Base-by-base conservation (phyloP, 2,329 filamentous ascomycete species). In the Aspergillus sp. region DNA sequence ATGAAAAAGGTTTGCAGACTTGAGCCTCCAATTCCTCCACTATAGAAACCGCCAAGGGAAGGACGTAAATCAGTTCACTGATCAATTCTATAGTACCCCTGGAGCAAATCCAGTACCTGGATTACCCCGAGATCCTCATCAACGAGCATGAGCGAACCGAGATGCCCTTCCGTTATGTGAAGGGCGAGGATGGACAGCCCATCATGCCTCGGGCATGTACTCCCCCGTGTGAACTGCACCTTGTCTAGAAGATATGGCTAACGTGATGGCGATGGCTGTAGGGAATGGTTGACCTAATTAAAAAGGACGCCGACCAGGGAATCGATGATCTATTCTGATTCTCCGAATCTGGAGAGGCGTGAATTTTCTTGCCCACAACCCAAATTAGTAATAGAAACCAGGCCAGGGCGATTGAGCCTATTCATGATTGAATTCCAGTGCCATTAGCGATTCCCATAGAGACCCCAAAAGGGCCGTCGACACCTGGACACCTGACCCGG, bases 91-190 rank as follows among this genome's bases (percentile, higher is more conserved):
- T 49, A 96, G 92, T 89, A 42, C 84, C 90, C 0, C 81, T 99
- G 51, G 86, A 90, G 57, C 81, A 92, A 65, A 89, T 99, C 36
- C 83, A 87, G 2, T 97, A 95, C 72, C 76, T 95, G 36, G 93
- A 98, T 73, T 88, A 91, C 71, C 95, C 95, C 0, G 94, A 98
- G 72, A 85, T 99, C 71, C 88, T 88, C 71, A 89, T 98, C 75
- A 91, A 91, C 74, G 88, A 95, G 73, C 89, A 96, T 71, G 95
- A 99, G 79, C 95, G 90, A 74, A 96, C 93, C 0, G 85, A 96
- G 76, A 98, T 99, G 95, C 95, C 95, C 0, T 99, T 99, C 77
- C 91, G 95, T 67, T 99, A 99, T 73, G 93, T 99, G 54, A 89
- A 85, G 72, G 88, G 84, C 54, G 79, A 85, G 11, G 81, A 90